Conservation (phyloP, 139 green algal genomes). For the Coelastrella sp. region DNA sequence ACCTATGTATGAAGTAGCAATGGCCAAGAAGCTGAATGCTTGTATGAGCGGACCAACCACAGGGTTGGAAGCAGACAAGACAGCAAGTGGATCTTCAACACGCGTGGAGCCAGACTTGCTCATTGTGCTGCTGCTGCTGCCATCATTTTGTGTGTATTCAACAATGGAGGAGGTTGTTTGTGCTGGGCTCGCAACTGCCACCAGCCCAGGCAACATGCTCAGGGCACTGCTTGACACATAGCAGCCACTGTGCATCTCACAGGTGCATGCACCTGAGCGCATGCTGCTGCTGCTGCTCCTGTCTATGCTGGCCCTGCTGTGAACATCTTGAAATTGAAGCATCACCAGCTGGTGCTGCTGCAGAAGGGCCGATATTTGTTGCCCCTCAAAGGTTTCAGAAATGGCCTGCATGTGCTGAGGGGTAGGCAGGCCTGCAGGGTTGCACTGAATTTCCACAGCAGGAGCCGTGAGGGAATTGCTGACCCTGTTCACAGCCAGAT, state of each 20-base stretch:
- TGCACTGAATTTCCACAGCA: neutral
- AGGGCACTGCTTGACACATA: neutral
- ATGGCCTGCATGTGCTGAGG: neutral
- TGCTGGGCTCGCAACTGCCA: neutral
- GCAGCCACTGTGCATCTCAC: too few relatives aligned
- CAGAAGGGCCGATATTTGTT: too few relatives aligned
- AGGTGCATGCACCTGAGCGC: neutral
- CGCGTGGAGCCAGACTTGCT: neutral
- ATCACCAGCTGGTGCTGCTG: neutral
- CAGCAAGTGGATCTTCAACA: constrained; percentile 58
- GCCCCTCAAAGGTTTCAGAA: too few relatives aligned
- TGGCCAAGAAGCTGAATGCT: constrained; percentile 78
- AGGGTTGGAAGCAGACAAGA: constrained; percentile 7
- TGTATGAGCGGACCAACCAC: constrained; percentile 52
- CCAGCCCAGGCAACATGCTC: neutral
- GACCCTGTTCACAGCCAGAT: neutral
- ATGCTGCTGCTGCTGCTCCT: neutral
- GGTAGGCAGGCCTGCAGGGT: neutral
- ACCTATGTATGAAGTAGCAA: constrained; percentile 86
- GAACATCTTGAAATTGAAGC: too few relatives aligned
- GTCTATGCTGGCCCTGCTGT: too few relatives aligned
- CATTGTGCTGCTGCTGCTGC: neutral
- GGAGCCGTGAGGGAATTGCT: neutral
- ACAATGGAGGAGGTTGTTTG: too few relatives aligned
- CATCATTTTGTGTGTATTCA: too few relatives aligned